Evolutionary conservation across 2,329 filamentous ascomycete genomes (phyloP), one percentile per base, ranked within the genome.

Genomic region (Fusarium mexicanum): DNA sequence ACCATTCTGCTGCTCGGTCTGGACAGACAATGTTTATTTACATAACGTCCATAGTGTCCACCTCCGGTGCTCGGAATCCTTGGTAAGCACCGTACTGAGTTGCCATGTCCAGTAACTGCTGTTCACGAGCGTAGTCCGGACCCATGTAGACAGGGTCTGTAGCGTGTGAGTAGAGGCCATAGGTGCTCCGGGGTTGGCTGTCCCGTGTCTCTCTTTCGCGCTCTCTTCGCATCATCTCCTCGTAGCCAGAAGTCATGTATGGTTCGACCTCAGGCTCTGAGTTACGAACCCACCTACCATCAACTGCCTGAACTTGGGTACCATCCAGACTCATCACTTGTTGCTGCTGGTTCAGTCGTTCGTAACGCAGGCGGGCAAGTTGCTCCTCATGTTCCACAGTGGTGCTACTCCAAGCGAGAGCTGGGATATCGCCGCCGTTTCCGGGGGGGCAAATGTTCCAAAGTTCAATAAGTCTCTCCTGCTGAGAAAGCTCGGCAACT

Each of bases 221-320:
- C 78, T 93, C 91, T 61, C 90, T 86, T 66, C 87, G 86, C 67
- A 92, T 90, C 65, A 93, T 84, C 78, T 90, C 86, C 77, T 94
- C 92, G 80, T 97, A 98, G 20, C 95, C 95, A 12, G 90, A 92
- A 54, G 89, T 82, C 89, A 98, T 97, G 82, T 98, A 98, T 1
- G 94, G 94, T 82, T 97, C 94, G 44, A 89, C 90, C 69, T 89
- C 86, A 8, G 51, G 81, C 72, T 78, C 83, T 26, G 75, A 64
- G 50, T 76, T 80, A 35, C 80, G 79, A 35, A 85, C 77, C 89
- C 90, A 91, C 59, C 86, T 85, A 33, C 89, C 86, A 67, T 90
- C 87, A 14, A 83, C 81, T 7, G 84, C 84, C 79, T 91, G 89
- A 13, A 87, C 78, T 24, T 86, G 79, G 2, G 86, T 88, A 44